phyloP scores from a whole-genome alignment of 805 yeast species.

The Suhomyces emberorum region DNA sequence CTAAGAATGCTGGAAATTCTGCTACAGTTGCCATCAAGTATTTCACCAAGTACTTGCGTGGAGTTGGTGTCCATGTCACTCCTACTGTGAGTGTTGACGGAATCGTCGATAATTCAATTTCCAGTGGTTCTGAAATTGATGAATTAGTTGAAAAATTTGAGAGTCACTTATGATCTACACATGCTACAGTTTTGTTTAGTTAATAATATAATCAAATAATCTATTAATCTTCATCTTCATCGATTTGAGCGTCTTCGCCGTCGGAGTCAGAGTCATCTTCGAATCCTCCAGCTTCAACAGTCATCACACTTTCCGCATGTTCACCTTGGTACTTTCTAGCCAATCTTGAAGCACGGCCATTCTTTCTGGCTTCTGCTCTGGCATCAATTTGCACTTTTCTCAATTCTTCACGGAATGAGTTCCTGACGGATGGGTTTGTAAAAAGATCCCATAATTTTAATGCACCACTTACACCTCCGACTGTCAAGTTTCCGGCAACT shows the following conservation, averaged over 20 bases:
- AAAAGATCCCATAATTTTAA: conserved; percentile 92
- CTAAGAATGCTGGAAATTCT: conserved; percentile 55
- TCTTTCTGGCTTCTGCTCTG: conserved; percentile 49
- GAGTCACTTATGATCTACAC: conserved; percentile 14
- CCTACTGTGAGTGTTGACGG: conserved; percentile 79
- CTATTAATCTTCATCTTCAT: conserved; percentile 18
- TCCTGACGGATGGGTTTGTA: conserved; percentile 75
- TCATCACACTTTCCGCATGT: conserved; percentile 53
- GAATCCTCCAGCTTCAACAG: conserved; percentile 58
- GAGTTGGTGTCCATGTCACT: conserved; percentile 78
- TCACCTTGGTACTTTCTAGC: conserved; percentile 63
- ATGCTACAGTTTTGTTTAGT: not conserved
- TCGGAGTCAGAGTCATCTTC: conserved; percentile 58
- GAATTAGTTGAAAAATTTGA: conserved; percentile 42
- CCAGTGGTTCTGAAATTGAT: conserved; percentile 56
- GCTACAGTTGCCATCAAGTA: conserved; percentile 65
- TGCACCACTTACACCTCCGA: conserved; percentile 84
- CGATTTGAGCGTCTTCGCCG: conserved; percentile 46
- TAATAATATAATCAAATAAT: too few species aligned
- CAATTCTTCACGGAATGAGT: conserved; percentile 60
- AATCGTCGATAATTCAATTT: conserved; percentile 51
- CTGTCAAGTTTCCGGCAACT: conserved; percentile 75
- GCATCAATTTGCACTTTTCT: conserved; percentile 53
- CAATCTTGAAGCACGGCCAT: conserved; percentile 67
- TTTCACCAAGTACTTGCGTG: conserved; percentile 69